Evolutionary conservation across 371 early-diverging fungal species (phyloP).

Genomic region (Syncephalastrum racemosum): DNA sequence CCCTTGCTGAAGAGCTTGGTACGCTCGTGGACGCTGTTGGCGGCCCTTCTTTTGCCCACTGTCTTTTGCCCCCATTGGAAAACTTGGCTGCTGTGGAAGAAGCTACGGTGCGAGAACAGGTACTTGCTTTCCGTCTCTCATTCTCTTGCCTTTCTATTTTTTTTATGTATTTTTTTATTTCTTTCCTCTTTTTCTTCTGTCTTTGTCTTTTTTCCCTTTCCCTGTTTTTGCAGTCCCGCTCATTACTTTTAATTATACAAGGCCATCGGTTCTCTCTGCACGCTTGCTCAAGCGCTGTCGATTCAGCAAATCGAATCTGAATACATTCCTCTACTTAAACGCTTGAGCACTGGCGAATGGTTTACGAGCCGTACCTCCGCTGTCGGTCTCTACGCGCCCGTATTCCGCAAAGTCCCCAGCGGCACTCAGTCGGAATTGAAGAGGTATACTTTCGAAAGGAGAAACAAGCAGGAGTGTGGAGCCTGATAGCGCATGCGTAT

Average conservation of each 20-base stretch:
- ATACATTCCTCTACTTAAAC: slow-evolving; percentile 87
- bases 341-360: slow-evolving; percentile 95
- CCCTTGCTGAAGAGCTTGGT: slow-evolving; percentile 94
- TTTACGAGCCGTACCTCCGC: slow-evolving; percentile 96
- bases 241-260: too few species aligned
- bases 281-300: slow-evolving; percentile 59
- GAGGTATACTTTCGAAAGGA: slow-evolving; percentile 44
- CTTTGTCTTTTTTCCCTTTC: too few species aligned
- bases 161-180: too few species aligned
- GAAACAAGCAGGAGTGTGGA: not conserved
- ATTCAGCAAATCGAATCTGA: slow-evolving; percentile 76
- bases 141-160: too few species aligned
- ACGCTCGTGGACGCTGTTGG: slow-evolving; percentile 91
- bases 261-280: slow-evolving; percentile 64
- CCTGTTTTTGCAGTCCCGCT: too few species aligned
- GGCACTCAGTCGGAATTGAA: slow-evolving; percentile 85
- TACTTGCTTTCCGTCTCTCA: slow-evolving; percentile 31
- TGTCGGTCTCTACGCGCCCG: slow-evolving; percentile 87
- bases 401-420: slow-evolving; percentile 70
- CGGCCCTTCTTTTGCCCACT: slow-evolving; percentile 82
- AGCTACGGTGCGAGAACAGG: slow-evolving; percentile 95
- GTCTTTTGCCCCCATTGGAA: slow-evolving; percentile 90
- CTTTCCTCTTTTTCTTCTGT: too few species aligned
- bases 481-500: not conserved
- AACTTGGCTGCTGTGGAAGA: slow-evolving; percentile 97